A percentile compares a stretch with the other conserved stretches of the same genome.
These are phyloP conservation scores for Microbotryum scabiosae DNA, from an alignment of 1,284 basidiomycete species.

Conservation along the genomic window DNA sequence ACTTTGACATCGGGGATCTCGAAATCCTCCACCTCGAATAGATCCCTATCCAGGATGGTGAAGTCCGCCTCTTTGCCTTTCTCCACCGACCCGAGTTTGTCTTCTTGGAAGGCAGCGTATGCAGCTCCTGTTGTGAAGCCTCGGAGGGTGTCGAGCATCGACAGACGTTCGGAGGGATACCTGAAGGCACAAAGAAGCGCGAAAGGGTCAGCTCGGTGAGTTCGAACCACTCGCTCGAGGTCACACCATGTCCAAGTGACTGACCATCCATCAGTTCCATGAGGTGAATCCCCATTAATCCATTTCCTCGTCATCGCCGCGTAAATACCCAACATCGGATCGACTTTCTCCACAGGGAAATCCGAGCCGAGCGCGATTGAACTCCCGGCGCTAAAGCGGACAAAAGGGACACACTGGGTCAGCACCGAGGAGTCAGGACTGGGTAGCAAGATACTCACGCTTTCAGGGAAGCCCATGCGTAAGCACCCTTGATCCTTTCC, in stretches of 20 bases:
- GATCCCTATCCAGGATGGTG: slow-evolving; percentile 42
- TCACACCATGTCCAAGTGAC: slow-evolving; percentile 23
- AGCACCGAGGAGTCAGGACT: not conserved
- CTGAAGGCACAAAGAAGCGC: slow-evolving; percentile 39
- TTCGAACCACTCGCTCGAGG: no score
- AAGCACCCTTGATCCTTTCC: slow-evolving; percentile 71
- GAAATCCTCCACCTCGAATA: slow-evolving; percentile 4
- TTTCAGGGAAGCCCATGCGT: slow-evolving; percentile 73
- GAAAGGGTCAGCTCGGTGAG: not conserved
- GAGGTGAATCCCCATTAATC: slow-evolving; percentile 63
- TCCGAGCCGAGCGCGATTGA: slow-evolving; percentile 75
- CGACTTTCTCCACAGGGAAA: slow-evolving; percentile 79
- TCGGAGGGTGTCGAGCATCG: slow-evolving; percentile 54
- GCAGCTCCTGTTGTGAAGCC: slow-evolving; percentile 81
- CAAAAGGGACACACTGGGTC: not conserved
- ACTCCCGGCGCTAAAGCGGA: slow-evolving; percentile 36
- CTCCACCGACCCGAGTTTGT: slow-evolving; percentile 53
- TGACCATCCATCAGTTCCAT: slow-evolving; percentile 70
- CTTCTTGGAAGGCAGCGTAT: slow-evolving; percentile 72
- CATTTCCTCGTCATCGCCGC: slow-evolving; percentile 70
- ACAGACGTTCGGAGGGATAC: slow-evolving; percentile 62
- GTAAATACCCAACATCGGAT: slow-evolving; percentile 71
- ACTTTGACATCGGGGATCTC: slow-evolving; percentile 5
- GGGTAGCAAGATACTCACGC: slow-evolving; percentile 45
- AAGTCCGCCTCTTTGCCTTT: slow-evolving; percentile 77